Evolutionary conservation across 352 stramenopile species (phyloP), one percentile per base, ranked within the genome.

Genomic region (Globisporangium orthogonon): DNA sequence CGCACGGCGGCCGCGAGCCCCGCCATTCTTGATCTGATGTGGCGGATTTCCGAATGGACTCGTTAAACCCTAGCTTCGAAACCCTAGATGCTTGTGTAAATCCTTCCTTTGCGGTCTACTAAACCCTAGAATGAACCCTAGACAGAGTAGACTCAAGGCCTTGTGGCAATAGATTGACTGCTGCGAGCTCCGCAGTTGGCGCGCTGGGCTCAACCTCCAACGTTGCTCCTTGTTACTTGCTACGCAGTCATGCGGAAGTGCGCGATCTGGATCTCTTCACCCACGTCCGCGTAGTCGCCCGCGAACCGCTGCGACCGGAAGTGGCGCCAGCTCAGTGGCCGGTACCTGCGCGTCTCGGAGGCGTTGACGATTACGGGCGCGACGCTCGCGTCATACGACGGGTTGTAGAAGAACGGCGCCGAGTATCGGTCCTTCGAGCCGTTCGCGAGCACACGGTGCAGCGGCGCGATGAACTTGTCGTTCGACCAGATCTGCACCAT

Each of bases 221-320:
- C 41, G 13, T 15, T 33, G 46, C 10, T 7, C 0, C 5, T 28
- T 50, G 28, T 29, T 18, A 39, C 47, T 23, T 52, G 11, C 10
- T 37, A n/a, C 31, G 53, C 49, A 9, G 35, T 10, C 43, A 61
- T 66, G 7, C 33, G 50, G 52, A 70, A 98, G 60, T 97, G 73
- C 29, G 71, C 69, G 56, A 97, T 97, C 75, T 97, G 90, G 58
- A 97, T 91, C 58, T 98, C 94, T n/a, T 87, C 71, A 28, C 94
- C 94, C 29, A 91, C 58, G 73, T 98, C 85, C 4, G 83, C 89
- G 60, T 95, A 91, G 70, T 98, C 88, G 46, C 94, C 91, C 33
- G 87, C 80, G 76, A 97, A 96, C 23, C 92, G 82, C 43, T 87
- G 60, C 41, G 80, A 70, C 45, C 89, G 78, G 65, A 94, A 98